Percentiles rank a stretch among this genome's conserved stretches.
These are phyloP conservation scores for Venturia asperata DNA, from an alignment of 2,329 filamentous ascomycete species.

Conservation along the genomic window DNA sequence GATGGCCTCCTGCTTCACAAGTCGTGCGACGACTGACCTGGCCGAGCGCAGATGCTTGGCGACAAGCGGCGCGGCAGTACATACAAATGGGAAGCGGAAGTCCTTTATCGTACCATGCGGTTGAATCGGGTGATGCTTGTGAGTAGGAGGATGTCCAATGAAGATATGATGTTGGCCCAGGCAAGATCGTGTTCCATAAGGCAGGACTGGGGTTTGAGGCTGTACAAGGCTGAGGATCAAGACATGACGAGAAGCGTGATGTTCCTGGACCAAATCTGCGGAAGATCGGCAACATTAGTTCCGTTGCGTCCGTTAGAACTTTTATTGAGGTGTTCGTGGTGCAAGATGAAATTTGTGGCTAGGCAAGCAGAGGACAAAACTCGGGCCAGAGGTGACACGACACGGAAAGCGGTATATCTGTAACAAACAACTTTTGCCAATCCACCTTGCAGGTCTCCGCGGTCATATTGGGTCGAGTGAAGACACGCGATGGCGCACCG, in stretches of 20 bases:
- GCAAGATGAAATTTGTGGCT: slow-evolving; percentile 8
- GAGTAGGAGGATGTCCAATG: neutral
- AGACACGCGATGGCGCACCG: slow-evolving; percentile 1
- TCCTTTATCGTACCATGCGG: neutral
- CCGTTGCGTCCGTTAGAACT: neutral
- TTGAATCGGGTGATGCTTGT: neutral
- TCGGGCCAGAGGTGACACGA: neutral
- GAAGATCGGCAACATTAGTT: slow-evolving; percentile 1
- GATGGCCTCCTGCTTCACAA: neutral
- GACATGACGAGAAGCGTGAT: neutral
- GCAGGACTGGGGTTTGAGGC: neutral
- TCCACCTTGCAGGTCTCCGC: neutral
- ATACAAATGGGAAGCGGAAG: neutral
- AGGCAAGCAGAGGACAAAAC: slow-evolving; percentile 8
- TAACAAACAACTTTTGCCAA: neutral
- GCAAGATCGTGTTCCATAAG: neutral
- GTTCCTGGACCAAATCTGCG: neutral
- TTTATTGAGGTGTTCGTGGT: neutral
- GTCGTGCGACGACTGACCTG: neutral
- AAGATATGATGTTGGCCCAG: neutral
- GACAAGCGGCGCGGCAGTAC: neutral
- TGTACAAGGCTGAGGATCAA: neutral
- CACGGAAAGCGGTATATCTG: neutral
- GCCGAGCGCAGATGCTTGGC: neutral
- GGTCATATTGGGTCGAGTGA: neutral